These are phyloP conservation scores for Coriolopsis trogii DNA, from an alignment of 1,284 basidiomycete species.

Conservation along the genomic window DNA sequence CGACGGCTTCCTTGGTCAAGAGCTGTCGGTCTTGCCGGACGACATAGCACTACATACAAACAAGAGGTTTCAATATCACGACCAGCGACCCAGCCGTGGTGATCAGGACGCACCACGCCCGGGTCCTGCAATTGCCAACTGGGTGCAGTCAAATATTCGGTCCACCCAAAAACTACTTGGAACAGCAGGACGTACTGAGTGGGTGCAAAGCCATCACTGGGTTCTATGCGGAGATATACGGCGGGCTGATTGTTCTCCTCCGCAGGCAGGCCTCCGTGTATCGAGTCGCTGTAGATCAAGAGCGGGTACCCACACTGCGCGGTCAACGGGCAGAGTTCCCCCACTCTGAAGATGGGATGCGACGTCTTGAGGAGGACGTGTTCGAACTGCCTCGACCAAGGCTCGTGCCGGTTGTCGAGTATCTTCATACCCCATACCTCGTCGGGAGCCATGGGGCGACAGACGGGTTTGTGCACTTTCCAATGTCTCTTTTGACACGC, in stretches of 20 bases:
- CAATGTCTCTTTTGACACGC: slow-evolving; percentile 18
- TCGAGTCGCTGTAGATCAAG: slow-evolving; percentile 13
- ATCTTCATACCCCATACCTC: slow-evolving; percentile 26
- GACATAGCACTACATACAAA: slow-evolving; percentile 22
- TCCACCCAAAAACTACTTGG: neutral
- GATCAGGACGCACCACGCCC: slow-evolving; percentile 11
- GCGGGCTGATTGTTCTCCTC: slow-evolving; percentile 19
- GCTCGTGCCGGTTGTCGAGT: slow-evolving; percentile 15
- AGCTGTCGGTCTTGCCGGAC: slow-evolving; percentile 16
- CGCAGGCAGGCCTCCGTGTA: slow-evolving; percentile 1
- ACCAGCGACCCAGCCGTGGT: neutral
- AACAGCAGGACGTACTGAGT: slow-evolving; percentile 11
- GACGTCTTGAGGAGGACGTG: slow-evolving; percentile 17
- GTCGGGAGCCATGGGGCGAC: slow-evolving; percentile 5
- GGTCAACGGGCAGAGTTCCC: slow-evolving; percentile 20
- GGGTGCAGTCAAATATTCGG: neutral
- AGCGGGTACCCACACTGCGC: slow-evolving; percentile 15
- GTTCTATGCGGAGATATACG: slow-evolving; percentile 23
- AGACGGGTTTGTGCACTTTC: slow-evolving; percentile 22
- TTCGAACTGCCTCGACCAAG: slow-evolving; percentile 12
- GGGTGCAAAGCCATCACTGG: slow-evolving; percentile 15
- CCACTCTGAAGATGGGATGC: slow-evolving; percentile 15
- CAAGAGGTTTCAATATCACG: neutral
- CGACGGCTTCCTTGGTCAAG: slow-evolving; percentile 21
- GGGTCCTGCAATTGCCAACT: slow-evolving; percentile 7